These are phyloP conservation scores for Eucalyptus pumila DNA, from an alignment of 345 rosid genomes.

Conservation along the genomic window DNA sequence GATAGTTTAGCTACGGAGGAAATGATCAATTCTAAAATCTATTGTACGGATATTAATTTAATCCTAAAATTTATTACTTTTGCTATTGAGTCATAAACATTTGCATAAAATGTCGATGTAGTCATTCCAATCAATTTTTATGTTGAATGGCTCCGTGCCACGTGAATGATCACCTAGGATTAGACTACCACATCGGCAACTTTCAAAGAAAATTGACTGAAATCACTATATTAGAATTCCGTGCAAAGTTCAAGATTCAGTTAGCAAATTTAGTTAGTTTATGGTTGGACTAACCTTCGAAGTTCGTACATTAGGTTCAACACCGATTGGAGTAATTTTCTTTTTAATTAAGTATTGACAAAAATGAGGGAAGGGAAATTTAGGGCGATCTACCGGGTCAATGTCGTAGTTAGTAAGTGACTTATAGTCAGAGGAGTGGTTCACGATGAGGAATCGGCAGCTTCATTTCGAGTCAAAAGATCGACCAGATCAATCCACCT, in stretches of 20 bases:
- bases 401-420: neutral
- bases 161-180: rapidly evolving
- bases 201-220: neutral
- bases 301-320: neutral
- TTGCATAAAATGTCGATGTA: neutral
- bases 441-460: neutral
- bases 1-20: neutral
- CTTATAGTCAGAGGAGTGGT: neutral
- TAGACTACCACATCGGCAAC: rapidly evolving
- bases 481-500: neutral
- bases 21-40: neutral
- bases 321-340: neutral
- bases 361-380: neutral
- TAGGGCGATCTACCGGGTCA: neutral
- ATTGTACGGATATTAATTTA: no score
- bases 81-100: neutral
- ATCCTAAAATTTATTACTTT: rapidly evolving
- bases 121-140: rapidly evolving
- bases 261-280: neutral
- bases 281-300: neutral
- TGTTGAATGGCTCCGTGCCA: rapidly evolving
- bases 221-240: neutral
- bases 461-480: neutral
- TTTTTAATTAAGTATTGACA: neutral
- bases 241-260: rapidly evolving